Evolutionary conservation across 1,284 basidiomycete species (phyloP).

Genomic region (Pseudomicrostroma phylloplanum): DNA sequence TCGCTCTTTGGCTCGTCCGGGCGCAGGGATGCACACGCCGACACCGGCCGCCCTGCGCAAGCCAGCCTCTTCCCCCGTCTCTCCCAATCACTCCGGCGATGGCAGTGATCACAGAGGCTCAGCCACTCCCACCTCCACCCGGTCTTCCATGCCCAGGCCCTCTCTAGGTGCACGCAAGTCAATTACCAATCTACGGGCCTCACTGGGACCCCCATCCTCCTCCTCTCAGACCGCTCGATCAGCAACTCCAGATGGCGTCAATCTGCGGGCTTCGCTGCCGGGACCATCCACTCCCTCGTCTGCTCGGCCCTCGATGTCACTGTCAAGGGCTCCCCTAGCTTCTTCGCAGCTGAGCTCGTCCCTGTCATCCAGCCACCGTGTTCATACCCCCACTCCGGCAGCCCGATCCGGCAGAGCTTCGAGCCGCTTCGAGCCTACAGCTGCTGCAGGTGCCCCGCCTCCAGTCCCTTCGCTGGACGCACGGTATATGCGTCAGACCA

Average conservation of each 20-base stretch:
- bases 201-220: neutral
- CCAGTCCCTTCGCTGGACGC: conserved; percentile 2
- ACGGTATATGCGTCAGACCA: neutral
- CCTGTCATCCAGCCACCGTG: neutral
- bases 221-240: neutral
- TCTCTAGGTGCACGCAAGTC: conserved; percentile 8
- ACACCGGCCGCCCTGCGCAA: neutral
- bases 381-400: neutral
- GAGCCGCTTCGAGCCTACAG: neutral
- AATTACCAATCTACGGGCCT: conserved; percentile 7
- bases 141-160: neutral
- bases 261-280: neutral
- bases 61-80: neutral
- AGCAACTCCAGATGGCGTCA: neutral
- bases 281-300: neutral
- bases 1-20: too few relatives aligned
- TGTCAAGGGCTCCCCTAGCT: neutral
- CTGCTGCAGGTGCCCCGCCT: neutral
- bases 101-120: neutral
- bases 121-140: neutral
- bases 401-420: neutral
- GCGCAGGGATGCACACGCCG: too few relatives aligned
- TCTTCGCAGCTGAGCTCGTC: neutral
- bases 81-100: neutral
- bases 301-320: neutral